Conservation (phyloP, 2,329 filamentous ascomycete genomes). For the Ophiostoma sp. region DNA sequence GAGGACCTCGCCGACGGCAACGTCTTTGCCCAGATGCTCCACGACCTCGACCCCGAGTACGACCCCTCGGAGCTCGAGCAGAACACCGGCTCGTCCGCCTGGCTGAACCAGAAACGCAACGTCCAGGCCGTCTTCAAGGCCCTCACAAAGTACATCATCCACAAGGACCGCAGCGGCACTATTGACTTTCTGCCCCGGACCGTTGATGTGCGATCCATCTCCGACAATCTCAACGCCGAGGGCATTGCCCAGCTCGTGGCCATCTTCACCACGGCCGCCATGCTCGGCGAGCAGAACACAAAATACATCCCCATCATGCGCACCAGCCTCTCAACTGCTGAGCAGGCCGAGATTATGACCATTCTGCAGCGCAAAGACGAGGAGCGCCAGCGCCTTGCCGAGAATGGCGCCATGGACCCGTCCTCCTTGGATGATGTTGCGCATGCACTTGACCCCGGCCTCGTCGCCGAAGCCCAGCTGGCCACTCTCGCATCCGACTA, state of each 20-base stretch:
- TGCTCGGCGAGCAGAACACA: constrained; percentile 31
- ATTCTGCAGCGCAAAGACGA: constrained; percentile 45
- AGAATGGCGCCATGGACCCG: constrained; percentile 7
- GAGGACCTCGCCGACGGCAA: constrained; percentile 50
- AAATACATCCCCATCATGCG: constrained; percentile 33
- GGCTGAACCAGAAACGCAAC: constrained; percentile 71
- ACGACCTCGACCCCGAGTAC: constrained; percentile 54
- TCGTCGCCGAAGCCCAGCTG: constrained; percentile 53
- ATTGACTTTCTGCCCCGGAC: constrained; percentile 28
- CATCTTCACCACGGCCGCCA: constrained; percentile 38
- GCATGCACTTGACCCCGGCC: constrained; percentile 48
- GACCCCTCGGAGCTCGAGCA: constrained; percentile 49
- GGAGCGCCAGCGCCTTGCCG: constrained; percentile 35
- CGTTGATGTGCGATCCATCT: constrained; percentile 26
- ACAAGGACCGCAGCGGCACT: constrained; percentile 27
- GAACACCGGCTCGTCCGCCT: constrained; percentile 39
- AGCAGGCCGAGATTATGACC: constrained; percentile 44
- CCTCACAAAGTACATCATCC: constrained; percentile 66
- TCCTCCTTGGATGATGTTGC: constrained; percentile 35
- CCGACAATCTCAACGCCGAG: constrained; percentile 27
- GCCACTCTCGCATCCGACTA: constrained; percentile 46
- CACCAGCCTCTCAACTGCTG: constrained; percentile 32
- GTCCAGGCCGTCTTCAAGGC: constrained; percentile 85
- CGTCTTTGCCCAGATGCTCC: constrained; percentile 50
- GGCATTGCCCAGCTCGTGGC: constrained; percentile 26